Evolutionary conservation across 129 eudicot genomes (phyloP).

Genomic region (Saussurea involucrata): DNA sequence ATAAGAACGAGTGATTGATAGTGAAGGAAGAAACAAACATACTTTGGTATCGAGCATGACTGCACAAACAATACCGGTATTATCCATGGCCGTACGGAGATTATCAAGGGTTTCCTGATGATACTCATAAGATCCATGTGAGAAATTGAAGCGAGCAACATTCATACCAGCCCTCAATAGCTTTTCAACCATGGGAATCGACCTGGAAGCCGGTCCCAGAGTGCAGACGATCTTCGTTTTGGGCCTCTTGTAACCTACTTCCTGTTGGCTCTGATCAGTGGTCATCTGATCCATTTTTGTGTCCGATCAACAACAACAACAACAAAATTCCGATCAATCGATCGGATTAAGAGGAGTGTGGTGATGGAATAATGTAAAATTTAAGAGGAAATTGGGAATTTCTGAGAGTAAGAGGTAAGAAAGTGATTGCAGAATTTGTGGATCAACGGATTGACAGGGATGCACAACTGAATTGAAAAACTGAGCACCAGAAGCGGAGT

Average conservation of each 20-base stretch:
- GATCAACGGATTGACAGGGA: slow-evolving; percentile 36
- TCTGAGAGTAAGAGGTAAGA: neutral
- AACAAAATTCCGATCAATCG: slow-evolving; percentile 8
- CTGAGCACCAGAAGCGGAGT: slow-evolving; percentile 28
- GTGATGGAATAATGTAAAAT: slow-evolving; percentile 6
- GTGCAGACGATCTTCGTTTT: slow-evolving; percentile 39
- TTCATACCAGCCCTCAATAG: slow-evolving; percentile 35
- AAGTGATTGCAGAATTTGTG: slow-evolving; percentile 24
- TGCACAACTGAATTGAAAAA: slow-evolving; percentile 20
- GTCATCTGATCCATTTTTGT: slow-evolving; percentile 23
- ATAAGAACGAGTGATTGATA: neutral
- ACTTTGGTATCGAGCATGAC: slow-evolving; percentile 45
- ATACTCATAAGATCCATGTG: slow-evolving; percentile 38
- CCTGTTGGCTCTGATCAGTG: slow-evolving; percentile 3
- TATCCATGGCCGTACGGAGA: slow-evolving; percentile 32
- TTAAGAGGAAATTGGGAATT: neutral
- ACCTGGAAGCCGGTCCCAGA: slow-evolving; percentile 35
- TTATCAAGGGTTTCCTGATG: slow-evolving; percentile 44
- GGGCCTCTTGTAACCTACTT: slow-evolving; percentile 23
- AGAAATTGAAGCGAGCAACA: slow-evolving; percentile 45
- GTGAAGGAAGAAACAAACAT: neutral
- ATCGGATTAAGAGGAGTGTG: slow-evolving; percentile 5
- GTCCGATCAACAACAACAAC: neutral
- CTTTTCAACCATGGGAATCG: slow-evolving; percentile 34
- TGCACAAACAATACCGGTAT: slow-evolving; percentile 32